Evolutionary conservation across 2,329 filamentous ascomycete genomes (phyloP), one percentile per base, ranked within the genome.

Genomic region (Cladosporium sp.): DNA sequence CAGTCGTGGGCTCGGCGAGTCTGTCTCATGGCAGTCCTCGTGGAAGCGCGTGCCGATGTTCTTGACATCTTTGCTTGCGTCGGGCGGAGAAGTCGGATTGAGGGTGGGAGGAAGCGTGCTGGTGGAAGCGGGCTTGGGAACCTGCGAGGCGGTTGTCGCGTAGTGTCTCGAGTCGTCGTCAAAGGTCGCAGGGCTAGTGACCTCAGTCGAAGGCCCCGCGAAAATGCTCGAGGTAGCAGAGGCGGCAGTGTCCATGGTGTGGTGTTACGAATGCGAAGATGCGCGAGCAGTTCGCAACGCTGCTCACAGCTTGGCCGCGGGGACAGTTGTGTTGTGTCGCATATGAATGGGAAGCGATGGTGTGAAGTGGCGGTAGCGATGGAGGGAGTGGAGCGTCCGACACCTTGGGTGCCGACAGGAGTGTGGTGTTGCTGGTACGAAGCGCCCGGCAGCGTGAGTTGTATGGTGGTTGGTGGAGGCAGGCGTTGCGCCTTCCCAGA

Each of bases 11-110:
- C 63, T 64, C 12, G 64, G 61, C 32, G 64, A 49, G 28, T 68
- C 65, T 34, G 62, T 62, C 51, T 68, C 66, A 42, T 67, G 63
- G 61, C 63, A 65, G 56, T 70, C 67, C 39, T 70, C 67, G 49
- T 65, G 66, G 39, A 69, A 65, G 19, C 67, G 61, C n/a, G 66
- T 63, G 34, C 66, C 65, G 47, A 64, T 59, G 58, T 60, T 65
- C 61, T 69, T 68, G 35, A 60, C 50, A 42, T 67, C 66, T 54
- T 66, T 69, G 44, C 57, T 40, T 25, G 56, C 20, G 15, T 65
- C 63, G 35, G 60, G 60, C 13, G 64, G 58, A 25, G 59, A 42
- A 32, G 51, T 59, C 15, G 59, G 42, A 9, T 59, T 51, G 22
- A 51, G 63, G n/a, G 42, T 20, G 5, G 55, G 55, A 8, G 47